Evolutionary conservation across 1,284 basidiomycete genomes (phyloP), one percentile per base, ranked within the genome.

Genomic region (Ceratobasidium sp.): DNA sequence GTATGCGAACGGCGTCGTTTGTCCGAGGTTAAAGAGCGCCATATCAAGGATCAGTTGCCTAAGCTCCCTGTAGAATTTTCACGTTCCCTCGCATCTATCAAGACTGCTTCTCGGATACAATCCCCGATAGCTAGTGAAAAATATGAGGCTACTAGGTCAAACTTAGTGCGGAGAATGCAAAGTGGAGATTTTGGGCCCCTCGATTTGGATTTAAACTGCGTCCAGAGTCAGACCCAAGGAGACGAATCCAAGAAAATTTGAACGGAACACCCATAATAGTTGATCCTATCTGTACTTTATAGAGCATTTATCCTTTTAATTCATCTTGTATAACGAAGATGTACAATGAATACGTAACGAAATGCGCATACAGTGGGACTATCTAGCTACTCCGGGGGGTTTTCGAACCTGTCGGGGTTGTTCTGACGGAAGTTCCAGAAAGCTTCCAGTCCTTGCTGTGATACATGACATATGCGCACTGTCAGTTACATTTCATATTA

Each of bases 391-490:
- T 64, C 61, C n/a, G 61, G 61, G 21, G 61, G 61, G 46, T 50
- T 64, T 26, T 64, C 61, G 23, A 64, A 64, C 18, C 48, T 23
- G 1, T 23, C 46, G 6, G 61, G 61, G 30, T 64, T 64, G n/a
- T 64, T 64, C 12, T 50, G 26, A 21, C 61, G 61, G 61, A 64
- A 64, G 34, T 36, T 50, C 61, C 46, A 50, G 30, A 64, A 64
- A 3, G 61, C 61, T 6, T 64, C 61, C 1, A 64, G 46, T 9
- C 61, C 61, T 64, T 64, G 61, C 61, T 64, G 34, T 32, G 50
- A 43, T 21, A 16, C 28, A 4, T 3, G 16, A 48, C 30, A 30
- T 53, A 53, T 53, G 28, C 61, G 45, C 9, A 21, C 2, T 2
- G 50, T 53, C 28, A 30, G 50, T 28, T 30, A 21, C 12, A 1